These are phyloP conservation scores for Irpex sp. DNA, from an alignment of 1,284 basidiomycete species.

Conservation along the genomic window DNA sequence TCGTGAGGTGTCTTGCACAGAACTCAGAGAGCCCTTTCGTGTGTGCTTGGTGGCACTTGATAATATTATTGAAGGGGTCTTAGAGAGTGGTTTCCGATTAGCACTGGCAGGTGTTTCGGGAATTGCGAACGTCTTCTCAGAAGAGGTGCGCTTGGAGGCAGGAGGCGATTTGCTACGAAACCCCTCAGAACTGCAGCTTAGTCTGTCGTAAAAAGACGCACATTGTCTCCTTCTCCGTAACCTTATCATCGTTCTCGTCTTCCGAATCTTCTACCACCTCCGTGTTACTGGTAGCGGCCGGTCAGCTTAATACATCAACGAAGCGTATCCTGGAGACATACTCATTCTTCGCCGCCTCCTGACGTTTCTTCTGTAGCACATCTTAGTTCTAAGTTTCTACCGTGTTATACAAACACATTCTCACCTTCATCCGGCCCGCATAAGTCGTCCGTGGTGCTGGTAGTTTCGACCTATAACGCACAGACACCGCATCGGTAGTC, in stretches of 20 bases:
- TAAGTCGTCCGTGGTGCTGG: neutral
- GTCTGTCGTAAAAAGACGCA: neutral
- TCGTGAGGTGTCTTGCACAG: neutral
- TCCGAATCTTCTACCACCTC: neutral
- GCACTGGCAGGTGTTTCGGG: neutral
- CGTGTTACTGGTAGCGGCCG: neutral
- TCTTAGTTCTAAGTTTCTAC: neutral
- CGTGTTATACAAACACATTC: neutral
- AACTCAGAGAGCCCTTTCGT: neutral
- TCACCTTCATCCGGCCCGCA: constrained; percentile 1
- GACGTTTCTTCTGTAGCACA: neutral
- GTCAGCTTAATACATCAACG: neutral
- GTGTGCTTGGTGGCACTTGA: neutral
- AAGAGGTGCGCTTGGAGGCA: neutral
- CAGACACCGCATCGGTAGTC: neutral
- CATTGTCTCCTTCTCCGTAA: neutral
- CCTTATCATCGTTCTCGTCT: neutral
- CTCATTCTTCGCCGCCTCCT: neutral
- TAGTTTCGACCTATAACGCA: neutral
- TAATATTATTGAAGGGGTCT: neutral
- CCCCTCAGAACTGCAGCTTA: neutral
- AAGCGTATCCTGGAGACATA: neutral
- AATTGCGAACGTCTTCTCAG: neutral
- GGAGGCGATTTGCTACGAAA: neutral
- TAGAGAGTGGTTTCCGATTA: neutral